phyloP scores from a whole-genome alignment of 2,329 filamentous ascomycete species.

The Aspergillus phoenicis region DNA sequence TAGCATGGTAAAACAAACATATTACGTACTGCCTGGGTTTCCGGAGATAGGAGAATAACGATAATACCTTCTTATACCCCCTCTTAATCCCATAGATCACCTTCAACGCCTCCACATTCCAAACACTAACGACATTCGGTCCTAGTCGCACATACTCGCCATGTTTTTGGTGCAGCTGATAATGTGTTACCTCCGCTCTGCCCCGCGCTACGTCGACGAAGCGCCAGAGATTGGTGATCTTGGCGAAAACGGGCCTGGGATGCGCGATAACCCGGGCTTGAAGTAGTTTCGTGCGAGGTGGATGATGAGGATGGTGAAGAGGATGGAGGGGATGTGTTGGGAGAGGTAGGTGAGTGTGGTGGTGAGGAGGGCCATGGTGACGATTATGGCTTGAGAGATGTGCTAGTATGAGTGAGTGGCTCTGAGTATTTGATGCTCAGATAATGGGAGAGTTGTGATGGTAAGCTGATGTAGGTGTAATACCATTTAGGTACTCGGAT shows the following conservation, averaged over 20 bases:
- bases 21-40: no score
- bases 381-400: no score
- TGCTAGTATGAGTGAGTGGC: no score
- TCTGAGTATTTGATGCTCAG: no score
- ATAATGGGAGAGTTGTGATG: no score
- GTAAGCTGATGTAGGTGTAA: background rate
- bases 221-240: background rate
- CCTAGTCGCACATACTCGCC: background rate
- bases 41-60: no score
- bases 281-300: background rate
- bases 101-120: constrained; percentile 23
- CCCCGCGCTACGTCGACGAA: background rate
- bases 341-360: background rate
- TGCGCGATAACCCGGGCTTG: background rate
- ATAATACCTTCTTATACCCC: constrained; percentile 27
- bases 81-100: constrained; percentile 27
- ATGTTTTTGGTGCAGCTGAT: background rate
- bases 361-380: background rate
- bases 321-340: background rate
- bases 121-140: constrained; percentile 26
- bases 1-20: background rate
- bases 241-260: background rate
- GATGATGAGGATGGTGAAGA: background rate
- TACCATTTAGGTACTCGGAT: background rate
- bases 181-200: background rate